These are phyloP conservation scores for Terana coerulea DNA, from an alignment of 768 basidiomycete species.

Conservation along the genomic window DNA sequence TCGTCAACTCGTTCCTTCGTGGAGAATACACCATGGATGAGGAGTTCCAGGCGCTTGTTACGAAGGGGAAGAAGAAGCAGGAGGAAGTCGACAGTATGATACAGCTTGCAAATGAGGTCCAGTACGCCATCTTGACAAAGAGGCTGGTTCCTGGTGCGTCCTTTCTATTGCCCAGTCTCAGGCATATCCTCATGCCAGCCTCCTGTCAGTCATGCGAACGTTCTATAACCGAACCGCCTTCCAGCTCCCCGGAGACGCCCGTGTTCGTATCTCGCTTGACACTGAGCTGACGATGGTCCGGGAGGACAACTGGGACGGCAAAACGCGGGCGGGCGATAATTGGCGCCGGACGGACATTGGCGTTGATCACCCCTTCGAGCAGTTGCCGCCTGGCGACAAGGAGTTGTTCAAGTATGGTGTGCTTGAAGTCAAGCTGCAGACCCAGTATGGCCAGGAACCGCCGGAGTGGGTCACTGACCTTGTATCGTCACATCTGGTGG, in stretches of 20 bases:
- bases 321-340: constrained; percentile 72
- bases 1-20: constrained; percentile 84
- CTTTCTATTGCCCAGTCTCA: constrained; percentile 2
- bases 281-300: constrained; percentile 92
- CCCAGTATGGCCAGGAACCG: constrained; percentile 92
- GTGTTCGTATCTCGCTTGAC: constrained; percentile 96
- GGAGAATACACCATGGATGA: constrained; percentile 93
- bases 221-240: constrained; percentile 99
- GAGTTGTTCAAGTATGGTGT: constrained; percentile 97
- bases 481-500: constrained; percentile 93
- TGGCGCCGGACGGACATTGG: constrained; percentile 95
- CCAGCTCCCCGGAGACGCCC: constrained; percentile 97
- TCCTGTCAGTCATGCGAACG: constrained; percentile 90
- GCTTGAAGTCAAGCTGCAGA: constrained; percentile 96
- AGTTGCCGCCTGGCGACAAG: constrained; percentile 71
- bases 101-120: constrained; percentile 95
- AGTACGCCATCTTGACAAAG: constrained; percentile 83
- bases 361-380: constrained; percentile 87
- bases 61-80: constrained; percentile 89
- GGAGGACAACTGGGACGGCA: constrained; percentile 96
- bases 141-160: constrained; percentile 75
- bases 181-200: neutral
- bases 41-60: constrained; percentile 82
- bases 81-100: constrained; percentile 92
- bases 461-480: constrained; percentile 96